Percentiles rank a stretch among this genome's conserved stretches.
Conservation (phyloP, 495 filamentous ascomycete genomes). For the Tuber calosporum region DNA sequence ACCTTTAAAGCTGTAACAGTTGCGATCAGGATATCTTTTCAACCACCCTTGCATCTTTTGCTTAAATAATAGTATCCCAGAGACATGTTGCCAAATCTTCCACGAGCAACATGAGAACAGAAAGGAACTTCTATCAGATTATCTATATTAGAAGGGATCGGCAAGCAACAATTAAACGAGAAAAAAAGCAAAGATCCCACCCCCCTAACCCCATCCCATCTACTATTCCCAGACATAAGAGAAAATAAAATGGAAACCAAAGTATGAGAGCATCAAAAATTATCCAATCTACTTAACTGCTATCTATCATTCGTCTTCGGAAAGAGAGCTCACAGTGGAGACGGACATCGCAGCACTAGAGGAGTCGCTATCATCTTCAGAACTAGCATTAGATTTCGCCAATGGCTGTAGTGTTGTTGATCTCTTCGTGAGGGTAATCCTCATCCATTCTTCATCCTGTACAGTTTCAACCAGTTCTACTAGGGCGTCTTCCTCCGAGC, state of each 20-base stretch:
- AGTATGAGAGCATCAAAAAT: neutral
- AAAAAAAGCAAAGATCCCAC: neutral
- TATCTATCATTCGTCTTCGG: neutral
- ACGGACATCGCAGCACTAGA: neutral
- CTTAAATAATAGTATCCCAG: neutral
- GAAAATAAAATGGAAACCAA: neutral
- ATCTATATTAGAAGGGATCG: slow-evolving; percentile 8
- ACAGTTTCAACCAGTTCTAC: slow-evolving; percentile 18
- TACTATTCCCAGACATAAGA: neutral
- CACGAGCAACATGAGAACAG: neutral
- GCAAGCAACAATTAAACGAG: neutral
- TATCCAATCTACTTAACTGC: neutral
- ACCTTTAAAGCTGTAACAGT: neutral
- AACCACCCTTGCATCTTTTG: neutral
- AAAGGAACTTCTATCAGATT: neutral
- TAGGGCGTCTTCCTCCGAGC: slow-evolving; percentile 5
- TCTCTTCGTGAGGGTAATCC: slow-evolving; percentile 33
- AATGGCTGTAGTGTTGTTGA: neutral
- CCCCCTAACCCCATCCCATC: neutral
- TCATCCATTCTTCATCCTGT: slow-evolving; percentile 36
- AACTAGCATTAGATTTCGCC: neutral
- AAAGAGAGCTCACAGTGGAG: neutral
- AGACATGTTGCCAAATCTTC: neutral
- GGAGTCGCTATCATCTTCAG: neutral
- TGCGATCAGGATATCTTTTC: neutral